Evolutionary conservation across 1,284 basidiomycete species (phyloP), one percentile per base, ranked within the genome.

Genomic region (Boletellus deceptivus): DNA sequence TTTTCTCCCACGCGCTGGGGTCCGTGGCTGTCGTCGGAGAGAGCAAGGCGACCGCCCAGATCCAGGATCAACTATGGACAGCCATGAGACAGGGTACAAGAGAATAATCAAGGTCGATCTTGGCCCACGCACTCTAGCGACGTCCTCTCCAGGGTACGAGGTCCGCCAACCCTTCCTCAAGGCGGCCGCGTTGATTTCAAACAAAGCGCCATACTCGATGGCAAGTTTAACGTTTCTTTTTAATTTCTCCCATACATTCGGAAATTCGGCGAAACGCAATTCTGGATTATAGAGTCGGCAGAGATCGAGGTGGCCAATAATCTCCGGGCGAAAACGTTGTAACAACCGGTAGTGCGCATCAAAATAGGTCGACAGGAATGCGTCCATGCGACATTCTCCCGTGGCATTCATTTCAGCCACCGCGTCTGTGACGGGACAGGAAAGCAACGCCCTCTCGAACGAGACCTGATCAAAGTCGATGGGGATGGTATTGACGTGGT

Each of bases 21-120:
- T 1, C 93, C 93, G 63, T 99, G 96, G 50, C 94, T 96, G 70
- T 99, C 96, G 68, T 99, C 96, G 2, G 95, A 98, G 17, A 98
- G 77, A 18, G 89, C 84, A 52, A 98, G 79, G 20, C 83, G 79
- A 1, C 96, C 96, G 6, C 78, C 79, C 34, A 76, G 66, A 17
- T 74, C 62, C 13, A 82, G 60, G 53, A 98, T 91, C 16, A 90
- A 66, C 90, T 95, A 55, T n/a, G 25, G 35, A 45, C 41, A 29
- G 35, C 43, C 61, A 64, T 64, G 59, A 67, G 64, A 56, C 49
- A 52, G 31, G 33, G 48, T 48, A n/a, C 7, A 35, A 45, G 8
- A 41, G 24, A 29, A 25, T 25, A 45, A 36, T 25, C n/a, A 46
- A 31, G 49, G 47, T 57, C 4, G 43, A 56, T 50, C 46, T 50